A percentile compares a stretch with the other conserved stretches of the same genome.
These are phyloP conservation scores for Sarocladium strictum DNA, from an alignment of 2,329 filamentous ascomycete species.

Conservation along the genomic window DNA sequence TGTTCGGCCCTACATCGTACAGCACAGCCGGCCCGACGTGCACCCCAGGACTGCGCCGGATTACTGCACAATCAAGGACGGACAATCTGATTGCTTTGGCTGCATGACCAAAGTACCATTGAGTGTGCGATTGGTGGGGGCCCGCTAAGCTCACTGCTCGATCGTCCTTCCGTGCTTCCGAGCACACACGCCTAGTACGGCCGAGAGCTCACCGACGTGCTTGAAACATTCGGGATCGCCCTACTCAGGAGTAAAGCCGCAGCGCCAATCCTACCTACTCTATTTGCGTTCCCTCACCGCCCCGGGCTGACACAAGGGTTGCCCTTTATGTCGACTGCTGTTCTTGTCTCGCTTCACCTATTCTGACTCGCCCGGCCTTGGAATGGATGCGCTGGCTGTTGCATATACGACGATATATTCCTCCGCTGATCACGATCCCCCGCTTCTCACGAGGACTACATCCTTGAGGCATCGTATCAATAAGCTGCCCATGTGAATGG, in stretches of 20 bases:
- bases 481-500: too few species aligned
- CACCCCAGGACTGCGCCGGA: neutral
- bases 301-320: neutral
- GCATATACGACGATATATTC: neutral
- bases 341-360: neutral
- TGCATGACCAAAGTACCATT: constrained; percentile 10
- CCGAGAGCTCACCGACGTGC: constrained; percentile 30
- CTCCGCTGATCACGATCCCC: neutral
- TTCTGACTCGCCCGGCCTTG: neutral
- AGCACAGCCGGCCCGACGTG: neutral
- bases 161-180: constrained; percentile 9
- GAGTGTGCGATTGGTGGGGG: constrained; percentile 23
- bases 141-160: constrained; percentile 22
- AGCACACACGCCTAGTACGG: constrained; percentile 26
- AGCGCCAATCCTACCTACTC: neutral
- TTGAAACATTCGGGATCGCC: constrained; percentile 21
- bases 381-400: neutral
- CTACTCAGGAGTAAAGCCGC: neutral
- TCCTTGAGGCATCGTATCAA: too few species aligned
- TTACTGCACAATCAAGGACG: too few species aligned
- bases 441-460: too few species aligned
- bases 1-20: neutral
- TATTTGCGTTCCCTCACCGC: neutral
- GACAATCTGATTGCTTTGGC: neutral
- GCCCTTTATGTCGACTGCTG: neutral